phyloP scores from a whole-genome alignment of 1,284 basidiomycete genomes.

The Taiwanofungus camphoratus region DNA sequence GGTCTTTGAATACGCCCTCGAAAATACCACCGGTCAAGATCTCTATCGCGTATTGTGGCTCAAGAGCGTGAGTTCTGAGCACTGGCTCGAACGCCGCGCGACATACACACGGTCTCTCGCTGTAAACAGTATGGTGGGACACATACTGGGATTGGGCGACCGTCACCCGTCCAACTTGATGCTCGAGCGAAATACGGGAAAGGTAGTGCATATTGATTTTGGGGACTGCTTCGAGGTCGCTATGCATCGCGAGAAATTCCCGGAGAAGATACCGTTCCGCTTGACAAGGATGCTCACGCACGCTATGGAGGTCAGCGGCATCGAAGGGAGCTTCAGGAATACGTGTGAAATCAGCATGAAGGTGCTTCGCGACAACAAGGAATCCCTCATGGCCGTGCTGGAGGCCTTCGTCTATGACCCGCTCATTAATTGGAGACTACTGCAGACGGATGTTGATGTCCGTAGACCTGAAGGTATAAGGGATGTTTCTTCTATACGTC shows the following conservation, averaged over 20 bases:
- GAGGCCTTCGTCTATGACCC: slow-evolving; percentile 94
- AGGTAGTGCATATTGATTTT: slow-evolving; percentile 93
- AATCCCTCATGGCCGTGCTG: slow-evolving; percentile 95
- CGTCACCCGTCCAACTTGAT: slow-evolving; percentile 96
- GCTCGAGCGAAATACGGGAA: slow-evolving; percentile 88
- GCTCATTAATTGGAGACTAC: slow-evolving; percentile 82
- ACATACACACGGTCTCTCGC: slow-evolving; percentile 95
- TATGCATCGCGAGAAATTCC: slow-evolving; percentile 97
- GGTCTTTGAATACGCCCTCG: slow-evolving; percentile 98
- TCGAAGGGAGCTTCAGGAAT: slow-evolving; percentile 94
- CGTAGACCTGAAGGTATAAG: slow-evolving; percentile 58
- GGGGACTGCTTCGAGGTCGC: slow-evolving; percentile 94
- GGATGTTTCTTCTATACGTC: neutral
- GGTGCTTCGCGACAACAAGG: slow-evolving; percentile 94
- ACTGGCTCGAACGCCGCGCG: slow-evolving; percentile 97
- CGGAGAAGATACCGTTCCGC: slow-evolving; percentile 98
- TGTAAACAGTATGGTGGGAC: slow-evolving; percentile 95
- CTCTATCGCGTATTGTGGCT: slow-evolving; percentile 98
- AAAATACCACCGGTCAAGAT: slow-evolving; percentile 98
- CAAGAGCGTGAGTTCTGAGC: slow-evolving; percentile 91
- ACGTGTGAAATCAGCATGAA: slow-evolving; percentile 98
- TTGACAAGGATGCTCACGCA: slow-evolving; percentile 98
- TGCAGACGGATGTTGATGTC: slow-evolving; percentile 67
- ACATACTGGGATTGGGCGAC: slow-evolving; percentile 98
- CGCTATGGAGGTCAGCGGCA: slow-evolving; percentile 99